Conservation (phyloP, 345 rosid genomes). For the Anastatica hierochuntica region DNA sequence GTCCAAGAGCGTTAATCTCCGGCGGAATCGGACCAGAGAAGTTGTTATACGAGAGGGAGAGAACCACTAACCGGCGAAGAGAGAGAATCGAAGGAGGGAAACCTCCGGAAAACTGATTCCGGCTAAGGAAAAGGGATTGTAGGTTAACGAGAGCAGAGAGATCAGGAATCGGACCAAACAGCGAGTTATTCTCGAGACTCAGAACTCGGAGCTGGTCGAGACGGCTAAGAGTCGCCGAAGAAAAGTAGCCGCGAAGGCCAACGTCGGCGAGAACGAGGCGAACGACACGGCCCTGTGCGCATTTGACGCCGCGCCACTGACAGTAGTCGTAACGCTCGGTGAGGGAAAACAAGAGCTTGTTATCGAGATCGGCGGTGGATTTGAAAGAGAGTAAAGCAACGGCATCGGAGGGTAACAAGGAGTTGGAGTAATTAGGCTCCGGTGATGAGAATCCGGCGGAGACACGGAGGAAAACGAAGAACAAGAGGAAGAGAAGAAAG, state of each 20-base stretch:
- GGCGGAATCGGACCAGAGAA: slow-evolving; percentile 58
- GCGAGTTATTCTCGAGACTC: slow-evolving; percentile 65
- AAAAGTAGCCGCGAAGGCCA: slow-evolving; percentile 58
- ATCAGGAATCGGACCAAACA: slow-evolving; percentile 76
- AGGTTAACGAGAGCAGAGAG: slow-evolving; percentile 67
- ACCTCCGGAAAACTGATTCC: slow-evolving; percentile 56
- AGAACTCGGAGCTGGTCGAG: slow-evolving; percentile 94
- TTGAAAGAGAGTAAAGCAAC: slow-evolving; percentile 73
- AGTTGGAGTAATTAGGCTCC: slow-evolving; percentile 28
- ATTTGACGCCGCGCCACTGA: slow-evolving; percentile 87
- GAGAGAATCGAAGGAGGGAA: slow-evolving; percentile 55
- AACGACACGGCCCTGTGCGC: slow-evolving; percentile 72
- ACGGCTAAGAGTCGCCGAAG: slow-evolving; percentile 52
- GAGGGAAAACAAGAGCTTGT: slow-evolving; percentile 58
- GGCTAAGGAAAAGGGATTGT: slow-evolving; percentile 52
- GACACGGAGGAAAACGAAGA: slow-evolving; percentile 1
- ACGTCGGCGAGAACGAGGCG: slow-evolving; percentile 45
- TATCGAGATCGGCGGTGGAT: slow-evolving; percentile 69
- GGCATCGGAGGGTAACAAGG: slow-evolving; percentile 59
- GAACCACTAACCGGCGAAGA: slow-evolving; percentile 48
- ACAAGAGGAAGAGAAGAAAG: slow-evolving; percentile 7
- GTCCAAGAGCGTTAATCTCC: slow-evolving; percentile 34
- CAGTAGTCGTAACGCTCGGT: slow-evolving; percentile 86
- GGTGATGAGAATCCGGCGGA: slow-evolving; percentile 25
- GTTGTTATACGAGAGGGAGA: slow-evolving; percentile 47